Percentiles rank a stretch among this genome's conserved stretches.
phyloP scores from a whole-genome alignment of 1,284 basidiomycete genomes.

The Ceratobasidium sp. region DNA sequence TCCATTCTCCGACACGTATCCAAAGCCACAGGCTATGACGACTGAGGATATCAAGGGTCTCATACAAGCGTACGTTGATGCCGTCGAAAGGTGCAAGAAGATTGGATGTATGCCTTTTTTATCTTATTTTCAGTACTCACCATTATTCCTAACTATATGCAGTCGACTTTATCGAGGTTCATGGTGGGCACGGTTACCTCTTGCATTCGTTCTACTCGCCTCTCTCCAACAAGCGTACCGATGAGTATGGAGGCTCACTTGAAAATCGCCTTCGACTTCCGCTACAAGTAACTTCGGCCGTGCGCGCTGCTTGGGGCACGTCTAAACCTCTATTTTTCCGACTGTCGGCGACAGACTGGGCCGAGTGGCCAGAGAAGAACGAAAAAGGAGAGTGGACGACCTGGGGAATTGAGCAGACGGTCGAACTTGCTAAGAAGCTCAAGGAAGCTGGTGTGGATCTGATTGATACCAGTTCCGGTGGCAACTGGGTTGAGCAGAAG shows the following conservation, averaged over 20 bases:
- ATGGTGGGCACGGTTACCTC: slow-evolving; percentile 70
- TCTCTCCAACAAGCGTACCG: slow-evolving; percentile 61
- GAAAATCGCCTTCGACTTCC: slow-evolving; percentile 62
- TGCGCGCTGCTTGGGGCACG: slow-evolving; percentile 58
- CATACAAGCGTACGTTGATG: slow-evolving; percentile 61
- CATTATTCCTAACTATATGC: slow-evolving; percentile 51
- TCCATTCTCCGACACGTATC: slow-evolving; percentile 65
- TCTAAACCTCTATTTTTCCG: slow-evolving; percentile 80
- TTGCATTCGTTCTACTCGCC: slow-evolving; percentile 62
- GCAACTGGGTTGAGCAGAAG: slow-evolving; percentile 66
- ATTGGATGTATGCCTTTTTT: slow-evolving; percentile 68
- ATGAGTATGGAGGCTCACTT: slow-evolving; percentile 62
- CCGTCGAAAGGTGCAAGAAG: slow-evolving; percentile 71
- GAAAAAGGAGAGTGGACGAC: slow-evolving; percentile 68
- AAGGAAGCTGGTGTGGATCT: slow-evolving; percentile 76
- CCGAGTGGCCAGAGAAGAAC: slow-evolving; percentile 74
- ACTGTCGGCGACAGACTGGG: slow-evolving; percentile 82
- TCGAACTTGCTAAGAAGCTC: slow-evolving; percentile 69
- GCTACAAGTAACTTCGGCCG: slow-evolving; percentile 58
- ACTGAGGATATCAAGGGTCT: slow-evolving; percentile 66
- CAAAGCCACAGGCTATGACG: slow-evolving; percentile 70
- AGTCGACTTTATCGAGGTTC: slow-evolving; percentile 87
- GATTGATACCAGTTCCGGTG: slow-evolving; percentile 77
- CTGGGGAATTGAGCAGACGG: slow-evolving; percentile 85
- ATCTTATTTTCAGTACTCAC: not conserved